Evolutionary conservation across 75 land plant genomes (phyloP).

Genomic region (Cryptomeria japonica): DNA sequence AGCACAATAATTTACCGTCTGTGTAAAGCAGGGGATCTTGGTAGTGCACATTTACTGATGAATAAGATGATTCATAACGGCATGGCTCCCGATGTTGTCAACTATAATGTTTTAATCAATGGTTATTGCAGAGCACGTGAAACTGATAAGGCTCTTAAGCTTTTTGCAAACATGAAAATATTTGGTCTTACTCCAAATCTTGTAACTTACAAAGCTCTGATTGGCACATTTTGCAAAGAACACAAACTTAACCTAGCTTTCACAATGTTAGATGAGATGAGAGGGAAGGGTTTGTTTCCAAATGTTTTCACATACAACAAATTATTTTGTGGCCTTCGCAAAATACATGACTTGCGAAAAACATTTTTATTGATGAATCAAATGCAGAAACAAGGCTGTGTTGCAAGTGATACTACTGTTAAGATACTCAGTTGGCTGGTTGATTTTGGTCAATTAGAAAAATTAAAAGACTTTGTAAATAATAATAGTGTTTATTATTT

Average conservation of each 20-base stretch:
- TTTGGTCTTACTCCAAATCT: constrained; percentile 24
- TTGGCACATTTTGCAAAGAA: constrained; percentile 41
- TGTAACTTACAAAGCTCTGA: constrained; percentile 36
- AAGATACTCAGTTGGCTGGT: constrained; percentile 25
- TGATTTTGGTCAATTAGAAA: too few species aligned
- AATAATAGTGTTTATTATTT: too few species aligned
- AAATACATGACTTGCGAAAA: constrained; percentile 22
- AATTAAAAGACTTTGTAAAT: too few species aligned
- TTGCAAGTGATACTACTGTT: constrained; percentile 52
- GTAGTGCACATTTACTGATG: constrained; percentile 34
- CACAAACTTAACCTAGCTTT: constrained; percentile 32
- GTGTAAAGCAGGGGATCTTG: constrained; percentile 42
- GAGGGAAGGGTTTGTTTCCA: constrained; percentile 32
- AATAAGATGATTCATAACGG: constrained; percentile 44
- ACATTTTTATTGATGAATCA: constrained; percentile 47
- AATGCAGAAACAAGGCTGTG: constrained; percentile 54
- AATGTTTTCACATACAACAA: constrained; percentile 38
- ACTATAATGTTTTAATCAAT: constrained; percentile 65
- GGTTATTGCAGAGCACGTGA: constrained; percentile 33
- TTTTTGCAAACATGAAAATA: constrained; percentile 33
- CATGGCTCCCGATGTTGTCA: constrained; percentile 48
- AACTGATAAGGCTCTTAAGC: constrained; percentile 18
- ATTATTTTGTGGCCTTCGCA: constrained; percentile 32
- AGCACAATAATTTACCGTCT: constrained; percentile 46
- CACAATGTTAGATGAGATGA: constrained; percentile 23